Percentiles rank a stretch among this genome's conserved stretches.
Conservation (phyloP, 306 rosid species). For the peach (Prunus persica) region DNA sequence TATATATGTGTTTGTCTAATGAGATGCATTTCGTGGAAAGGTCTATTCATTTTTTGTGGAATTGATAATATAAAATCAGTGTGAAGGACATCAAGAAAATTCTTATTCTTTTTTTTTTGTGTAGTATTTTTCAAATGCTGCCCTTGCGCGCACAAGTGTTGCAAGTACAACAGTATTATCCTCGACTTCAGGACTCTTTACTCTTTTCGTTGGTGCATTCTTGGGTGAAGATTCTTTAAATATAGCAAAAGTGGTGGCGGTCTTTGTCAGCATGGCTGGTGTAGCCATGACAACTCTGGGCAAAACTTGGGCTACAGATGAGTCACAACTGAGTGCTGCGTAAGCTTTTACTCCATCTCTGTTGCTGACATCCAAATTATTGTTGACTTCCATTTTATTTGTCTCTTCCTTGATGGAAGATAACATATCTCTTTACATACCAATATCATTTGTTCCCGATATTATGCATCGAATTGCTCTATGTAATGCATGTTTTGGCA, state of each 20-base stretch:
- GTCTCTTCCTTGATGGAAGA: conserved; percentile 8
- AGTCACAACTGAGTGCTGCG: conserved; percentile 40
- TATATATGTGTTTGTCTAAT: background rate
- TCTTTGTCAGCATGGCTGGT: conserved; percentile 93
- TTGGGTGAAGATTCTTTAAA: conserved; percentile 88
- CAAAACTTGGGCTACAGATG: conserved; percentile 96
- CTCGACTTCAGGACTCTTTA: conserved; percentile 97
- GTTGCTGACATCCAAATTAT: background rate
- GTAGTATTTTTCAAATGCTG: conserved; percentile 97
- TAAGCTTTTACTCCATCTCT: conserved; percentile 40
- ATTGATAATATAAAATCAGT: background rate
- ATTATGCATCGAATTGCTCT: conserved; percentile 26
- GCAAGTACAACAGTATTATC: conserved; percentile 97
- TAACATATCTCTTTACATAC: background rate
- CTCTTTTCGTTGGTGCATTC: conserved; percentile 82
- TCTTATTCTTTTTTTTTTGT: background rate
- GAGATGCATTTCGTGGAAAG: background rate
- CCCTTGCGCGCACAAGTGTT: conserved; percentile 96
- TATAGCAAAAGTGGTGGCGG: conserved; percentile 80
- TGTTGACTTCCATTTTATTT: background rate
- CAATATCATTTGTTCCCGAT: background rate
- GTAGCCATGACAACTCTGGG: conserved; percentile 94
- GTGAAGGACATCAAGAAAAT: conserved; percentile 8
- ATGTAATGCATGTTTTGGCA: conserved; percentile 31
- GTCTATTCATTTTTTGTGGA: background rate